Conservation (phyloP, 2,329 filamentous ascomycete genomes). For the Akanthomyces uredinophilus region DNA sequence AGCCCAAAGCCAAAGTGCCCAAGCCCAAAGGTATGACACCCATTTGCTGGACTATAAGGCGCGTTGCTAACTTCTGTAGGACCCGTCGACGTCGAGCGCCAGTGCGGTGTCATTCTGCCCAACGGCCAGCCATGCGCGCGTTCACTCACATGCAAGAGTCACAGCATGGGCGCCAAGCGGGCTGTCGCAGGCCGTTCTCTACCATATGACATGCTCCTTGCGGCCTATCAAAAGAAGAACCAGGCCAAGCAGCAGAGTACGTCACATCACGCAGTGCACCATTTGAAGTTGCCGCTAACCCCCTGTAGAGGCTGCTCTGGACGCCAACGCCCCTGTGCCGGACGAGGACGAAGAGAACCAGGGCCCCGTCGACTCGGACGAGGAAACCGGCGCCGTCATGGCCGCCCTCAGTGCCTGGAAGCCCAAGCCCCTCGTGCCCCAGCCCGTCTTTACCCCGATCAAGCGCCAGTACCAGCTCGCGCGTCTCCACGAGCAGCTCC, state of each 20-base stretch:
- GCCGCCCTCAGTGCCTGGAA: slow-evolving; percentile 68
- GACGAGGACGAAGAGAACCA: slow-evolving; percentile 78
- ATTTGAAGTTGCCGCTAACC: slow-evolving; percentile 4
- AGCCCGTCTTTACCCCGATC: slow-evolving; percentile 57
- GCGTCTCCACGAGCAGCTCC: slow-evolving; percentile 59
- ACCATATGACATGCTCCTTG: slow-evolving; percentile 87
- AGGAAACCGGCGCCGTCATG: slow-evolving; percentile 90
- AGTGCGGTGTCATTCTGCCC: slow-evolving; percentile 81
- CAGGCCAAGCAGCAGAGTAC: slow-evolving; percentile 95
- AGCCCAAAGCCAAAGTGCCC: slow-evolving; percentile 73
- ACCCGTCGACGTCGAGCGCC: slow-evolving; percentile 88
- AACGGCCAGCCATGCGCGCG: slow-evolving; percentile 85
- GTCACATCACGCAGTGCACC: slow-evolving; percentile 28
- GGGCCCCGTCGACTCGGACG: slow-evolving; percentile 85
- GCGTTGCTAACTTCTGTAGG: slow-evolving; percentile 37
- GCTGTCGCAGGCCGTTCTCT: slow-evolving; percentile 80
- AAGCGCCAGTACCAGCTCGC: slow-evolving; percentile 59
- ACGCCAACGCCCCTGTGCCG: slow-evolving; percentile 85
- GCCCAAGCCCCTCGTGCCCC: slow-evolving; percentile 70
- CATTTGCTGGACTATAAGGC: background rate
- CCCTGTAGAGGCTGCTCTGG: slow-evolving; percentile 76
- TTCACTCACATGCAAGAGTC: slow-evolving; percentile 88
- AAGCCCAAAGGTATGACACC: slow-evolving; percentile 67
- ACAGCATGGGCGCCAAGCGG: slow-evolving; percentile 91
- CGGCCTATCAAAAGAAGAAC: slow-evolving; percentile 93